These are phyloP conservation scores for Wickerhamiella alocasiicola DNA, from an alignment of 805 yeast genomes.

Conservation along the genomic window DNA sequence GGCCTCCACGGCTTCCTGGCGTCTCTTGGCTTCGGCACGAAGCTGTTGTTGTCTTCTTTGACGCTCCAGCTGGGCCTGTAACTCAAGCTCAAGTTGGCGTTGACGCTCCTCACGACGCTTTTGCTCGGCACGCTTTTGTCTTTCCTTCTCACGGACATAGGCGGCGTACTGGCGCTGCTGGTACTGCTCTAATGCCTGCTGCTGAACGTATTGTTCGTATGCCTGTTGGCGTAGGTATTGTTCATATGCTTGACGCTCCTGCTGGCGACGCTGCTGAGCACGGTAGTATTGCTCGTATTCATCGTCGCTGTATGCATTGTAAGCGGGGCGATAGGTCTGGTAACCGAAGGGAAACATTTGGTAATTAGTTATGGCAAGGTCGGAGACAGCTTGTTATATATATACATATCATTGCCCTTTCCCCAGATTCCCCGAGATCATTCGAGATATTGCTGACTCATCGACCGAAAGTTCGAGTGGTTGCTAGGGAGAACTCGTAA, in stretches of 20 bases:
- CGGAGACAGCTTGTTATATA: too few species aligned
- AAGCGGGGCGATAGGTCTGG: conserved; percentile 1
- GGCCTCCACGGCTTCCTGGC: background rate
- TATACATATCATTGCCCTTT: too few species aligned
- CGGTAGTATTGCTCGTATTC: conserved; percentile 1
- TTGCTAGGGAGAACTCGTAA: too few species aligned
- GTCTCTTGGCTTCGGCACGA: background rate
- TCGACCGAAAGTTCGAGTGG: too few species aligned
- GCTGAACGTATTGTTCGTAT: background rate
- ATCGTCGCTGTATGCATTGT: background rate
- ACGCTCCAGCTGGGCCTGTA: background rate
- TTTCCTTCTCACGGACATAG: background rate
- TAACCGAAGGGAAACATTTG: background rate
- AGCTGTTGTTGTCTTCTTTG: background rate
- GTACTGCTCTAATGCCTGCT: background rate
- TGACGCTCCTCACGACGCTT: background rate
- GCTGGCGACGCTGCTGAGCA: conserved; percentile 1
- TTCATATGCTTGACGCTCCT: conserved; percentile 6
- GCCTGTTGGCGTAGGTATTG: conserved; percentile 1
- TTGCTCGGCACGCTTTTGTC: background rate
- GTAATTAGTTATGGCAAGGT: background rate
- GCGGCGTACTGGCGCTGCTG: background rate
- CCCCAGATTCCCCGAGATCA: too few species aligned
- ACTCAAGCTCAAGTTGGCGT: background rate
- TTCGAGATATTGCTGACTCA: too few species aligned